Conservation (phyloP, 176 grass and related monocot genomes). For the Puccinellia tenuiflora region DNA sequence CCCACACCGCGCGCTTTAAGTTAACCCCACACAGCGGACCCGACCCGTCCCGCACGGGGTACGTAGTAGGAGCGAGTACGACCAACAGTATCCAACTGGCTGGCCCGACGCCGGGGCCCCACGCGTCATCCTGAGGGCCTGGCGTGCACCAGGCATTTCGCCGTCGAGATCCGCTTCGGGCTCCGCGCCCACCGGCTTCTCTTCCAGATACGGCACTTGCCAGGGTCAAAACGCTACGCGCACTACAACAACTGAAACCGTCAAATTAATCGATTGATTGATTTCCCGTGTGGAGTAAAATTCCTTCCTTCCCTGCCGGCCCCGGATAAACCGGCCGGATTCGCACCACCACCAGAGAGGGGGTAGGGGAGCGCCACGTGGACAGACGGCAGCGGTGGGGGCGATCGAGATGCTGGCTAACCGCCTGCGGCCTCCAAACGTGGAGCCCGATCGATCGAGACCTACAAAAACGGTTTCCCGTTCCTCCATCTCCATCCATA, state of each 20-base stretch:
- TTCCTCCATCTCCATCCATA: background rate
- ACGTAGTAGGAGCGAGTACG: background rate
- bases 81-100: background rate
- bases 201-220: conserved; percentile 12
- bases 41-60: background rate
- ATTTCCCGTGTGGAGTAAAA: no score
- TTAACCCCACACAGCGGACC: background rate
- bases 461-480: conserved; percentile 10
- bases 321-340: background rate
- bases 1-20: background rate
- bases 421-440: conserved; percentile 19
- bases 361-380: conserved; percentile 3
- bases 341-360: background rate
- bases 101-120: background rate
- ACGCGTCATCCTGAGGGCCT: background rate
- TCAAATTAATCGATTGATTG: no score
- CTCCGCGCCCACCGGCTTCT: background rate
- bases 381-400: background rate
- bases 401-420: background rate
- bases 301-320: no score
- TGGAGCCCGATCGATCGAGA: background rate
- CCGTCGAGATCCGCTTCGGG: conserved; percentile 36
- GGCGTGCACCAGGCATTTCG: conserved; percentile 26
- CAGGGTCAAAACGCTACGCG: background rate
- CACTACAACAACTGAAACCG: background rate